These are phyloP conservation scores for Metahyphopichia silvanorum DNA, from an alignment of 805 yeast genomes.

Conservation along the genomic window DNA sequence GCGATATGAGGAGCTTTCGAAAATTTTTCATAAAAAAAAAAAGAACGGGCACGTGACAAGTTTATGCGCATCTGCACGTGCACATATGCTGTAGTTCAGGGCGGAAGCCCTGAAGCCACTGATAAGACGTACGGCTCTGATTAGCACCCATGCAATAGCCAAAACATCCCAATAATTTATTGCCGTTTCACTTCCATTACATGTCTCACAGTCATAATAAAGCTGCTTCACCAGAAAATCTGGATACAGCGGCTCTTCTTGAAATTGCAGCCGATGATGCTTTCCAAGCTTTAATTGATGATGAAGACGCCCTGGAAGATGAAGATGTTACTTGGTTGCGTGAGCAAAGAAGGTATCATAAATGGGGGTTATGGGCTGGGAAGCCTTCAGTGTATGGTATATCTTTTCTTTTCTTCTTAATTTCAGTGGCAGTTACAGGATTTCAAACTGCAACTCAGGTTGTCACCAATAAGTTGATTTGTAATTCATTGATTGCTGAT, in stretches of 20 bases:
- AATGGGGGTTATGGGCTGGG: conserved; percentile 41
- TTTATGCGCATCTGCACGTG: no score
- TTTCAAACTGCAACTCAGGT: conserved; percentile 18
- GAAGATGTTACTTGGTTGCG: conserved; percentile 42
- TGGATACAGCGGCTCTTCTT: neutral
- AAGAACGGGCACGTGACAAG: no score
- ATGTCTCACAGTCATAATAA: no score
- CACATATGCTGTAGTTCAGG: no score
- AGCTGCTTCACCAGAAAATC: neutral
- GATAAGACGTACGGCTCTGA: no score
- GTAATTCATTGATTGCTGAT: conserved; percentile 12
- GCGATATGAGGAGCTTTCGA: no score
- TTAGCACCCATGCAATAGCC: no score
- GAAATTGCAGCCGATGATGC: conserved; percentile 3
- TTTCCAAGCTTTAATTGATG: conserved; percentile 9
- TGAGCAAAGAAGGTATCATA: conserved; percentile 40
- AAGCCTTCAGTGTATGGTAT: conserved; percentile 52
- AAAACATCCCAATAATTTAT: no score
- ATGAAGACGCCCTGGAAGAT: conserved; percentile 24
- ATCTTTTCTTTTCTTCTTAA: conserved; percentile 34
- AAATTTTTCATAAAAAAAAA: no score
- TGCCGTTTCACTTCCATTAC: no score
- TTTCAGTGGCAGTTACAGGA: conserved; percentile 39
- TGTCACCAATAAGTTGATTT: conserved; percentile 24
- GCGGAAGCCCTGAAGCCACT: no score